phyloP scores from a whole-genome alignment of 2,329 filamentous ascomycete species.

The Dothidotthia symphoricarpi region DNA sequence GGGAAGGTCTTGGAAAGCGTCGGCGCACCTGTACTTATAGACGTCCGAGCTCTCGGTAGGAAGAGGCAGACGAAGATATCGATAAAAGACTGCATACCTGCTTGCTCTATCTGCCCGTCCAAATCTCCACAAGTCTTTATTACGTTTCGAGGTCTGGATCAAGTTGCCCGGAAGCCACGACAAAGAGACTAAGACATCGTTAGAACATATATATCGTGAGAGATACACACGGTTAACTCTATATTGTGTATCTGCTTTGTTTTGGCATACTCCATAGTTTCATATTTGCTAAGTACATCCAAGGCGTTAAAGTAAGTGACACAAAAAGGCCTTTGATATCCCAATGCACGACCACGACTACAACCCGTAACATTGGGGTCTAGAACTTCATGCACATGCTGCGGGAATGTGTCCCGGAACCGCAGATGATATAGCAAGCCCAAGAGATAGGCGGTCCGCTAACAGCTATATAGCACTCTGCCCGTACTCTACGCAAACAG shows the following conservation, averaged over 20 bases:
- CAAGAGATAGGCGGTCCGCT: conserved; percentile 13
- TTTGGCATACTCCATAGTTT: no score
- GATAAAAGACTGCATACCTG: conserved; percentile 7
- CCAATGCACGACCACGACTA: neutral
- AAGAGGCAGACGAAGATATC: conserved; percentile 11
- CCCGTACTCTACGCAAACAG: no score
- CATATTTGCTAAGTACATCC: no score
- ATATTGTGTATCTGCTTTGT: no score
- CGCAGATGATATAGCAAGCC: neutral
- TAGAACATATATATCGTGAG: no score
- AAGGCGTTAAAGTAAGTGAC: neutral
- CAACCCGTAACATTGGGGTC: neutral
- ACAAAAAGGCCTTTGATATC: neutral
- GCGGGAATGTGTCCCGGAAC: neutral
- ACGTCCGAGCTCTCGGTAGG: conserved; percentile 13
- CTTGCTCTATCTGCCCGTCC: no score
- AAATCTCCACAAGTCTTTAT: conserved; percentile 3
- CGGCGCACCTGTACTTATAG: conserved; percentile 8
- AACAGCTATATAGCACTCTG: conserved; percentile 7
- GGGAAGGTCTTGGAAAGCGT: conserved; percentile 19
- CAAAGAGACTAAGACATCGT: neutral
- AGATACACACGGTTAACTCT: no score
- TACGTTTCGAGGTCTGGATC: neutral
- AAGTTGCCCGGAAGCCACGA: neutral
- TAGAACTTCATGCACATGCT: conserved; percentile 1